Evolutionary conservation across 2,329 filamentous ascomycete species (phyloP).

Genomic region (Reticulascus tulasneorum): DNA sequence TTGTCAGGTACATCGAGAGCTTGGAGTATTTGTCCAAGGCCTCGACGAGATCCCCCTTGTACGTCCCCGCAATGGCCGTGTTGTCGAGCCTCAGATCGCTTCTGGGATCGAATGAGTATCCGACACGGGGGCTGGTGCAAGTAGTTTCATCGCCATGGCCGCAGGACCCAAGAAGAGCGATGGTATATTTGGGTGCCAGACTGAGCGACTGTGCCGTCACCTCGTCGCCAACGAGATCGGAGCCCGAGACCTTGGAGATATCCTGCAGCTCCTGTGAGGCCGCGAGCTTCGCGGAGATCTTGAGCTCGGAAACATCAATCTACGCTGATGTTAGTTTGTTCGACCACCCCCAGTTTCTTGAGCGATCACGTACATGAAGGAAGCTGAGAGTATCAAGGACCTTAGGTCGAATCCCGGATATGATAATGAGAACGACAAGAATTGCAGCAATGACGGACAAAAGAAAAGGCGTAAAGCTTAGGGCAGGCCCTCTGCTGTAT

Average conservation of each 20-base stretch:
- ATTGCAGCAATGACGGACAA: constrained; percentile 20
- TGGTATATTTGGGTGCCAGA: constrained; percentile 23
- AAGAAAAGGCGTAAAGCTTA: constrained; percentile 15
- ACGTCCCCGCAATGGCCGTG: constrained; percentile 17
- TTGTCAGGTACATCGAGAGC: constrained; percentile 22
- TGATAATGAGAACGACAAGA: constrained; percentile 22
- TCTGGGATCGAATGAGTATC: constrained; percentile 26
- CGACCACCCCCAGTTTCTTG: too few relatives aligned
- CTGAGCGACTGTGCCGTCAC: constrained; percentile 22
- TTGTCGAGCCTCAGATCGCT: constrained; percentile 24
- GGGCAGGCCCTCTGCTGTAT: constrained; percentile 2
- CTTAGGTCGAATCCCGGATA: constrained; percentile 22
- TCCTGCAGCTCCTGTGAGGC: constrained; percentile 26
- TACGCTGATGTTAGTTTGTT: constrained; percentile 13
- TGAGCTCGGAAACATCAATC: constrained; percentile 25
- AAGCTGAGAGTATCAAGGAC: constrained; percentile 23
- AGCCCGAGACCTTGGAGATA: constrained; percentile 24
- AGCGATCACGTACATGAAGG: constrained; percentile 23
- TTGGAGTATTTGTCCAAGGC: constrained; percentile 22
- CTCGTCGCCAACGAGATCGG: constrained; percentile 26
- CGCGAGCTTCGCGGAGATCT: constrained; percentile 24
- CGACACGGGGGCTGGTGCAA: constrained; percentile 23
- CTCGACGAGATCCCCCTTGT: constrained; percentile 15
- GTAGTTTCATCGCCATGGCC: constrained; percentile 17
- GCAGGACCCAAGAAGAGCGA: constrained; percentile 29